Conservation (phyloP, 257 asterid species). For the Plantago ovata region DNA sequence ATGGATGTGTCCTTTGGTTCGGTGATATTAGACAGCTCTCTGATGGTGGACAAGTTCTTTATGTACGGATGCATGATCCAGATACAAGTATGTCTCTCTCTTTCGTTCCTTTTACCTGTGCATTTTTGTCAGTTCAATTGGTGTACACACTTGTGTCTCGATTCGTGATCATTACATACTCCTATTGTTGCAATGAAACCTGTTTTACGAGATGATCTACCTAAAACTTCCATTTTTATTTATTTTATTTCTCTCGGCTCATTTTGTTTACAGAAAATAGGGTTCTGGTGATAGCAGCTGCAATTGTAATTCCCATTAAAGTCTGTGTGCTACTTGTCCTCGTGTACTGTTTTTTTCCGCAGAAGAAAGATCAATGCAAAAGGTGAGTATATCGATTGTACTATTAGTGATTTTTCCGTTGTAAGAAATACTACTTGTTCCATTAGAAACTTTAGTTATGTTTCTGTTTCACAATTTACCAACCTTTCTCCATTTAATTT, state of each 20-base stretch:
- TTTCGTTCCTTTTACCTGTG: not conserved
- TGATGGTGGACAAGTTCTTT: slow-evolving; percentile 35
- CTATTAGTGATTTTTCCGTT: too few species aligned
- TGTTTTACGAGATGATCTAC: not conserved
- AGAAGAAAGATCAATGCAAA: slow-evolving; percentile 23
- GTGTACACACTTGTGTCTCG: not conserved
- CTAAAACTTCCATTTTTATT: not conserved
- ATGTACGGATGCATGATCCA: slow-evolving; percentile 27
- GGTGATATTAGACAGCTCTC: slow-evolving; percentile 26
- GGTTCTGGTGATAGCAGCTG: slow-evolving; percentile 10
- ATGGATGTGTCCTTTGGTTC: slow-evolving; percentile 38
- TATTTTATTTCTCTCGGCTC: not conserved
- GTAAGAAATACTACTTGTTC: too few species aligned
- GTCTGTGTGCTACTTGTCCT: slow-evolving; percentile 25
- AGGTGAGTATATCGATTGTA: slow-evolving; percentile 18
- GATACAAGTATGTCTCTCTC: slow-evolving; percentile 19
- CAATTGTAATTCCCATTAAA: slow-evolving; percentile 16
- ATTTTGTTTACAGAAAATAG: slow-evolving; percentile 23
- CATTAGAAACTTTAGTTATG: too few species aligned
- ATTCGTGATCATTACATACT: too few species aligned
- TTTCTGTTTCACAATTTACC: too few species aligned
- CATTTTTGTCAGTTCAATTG: not conserved
- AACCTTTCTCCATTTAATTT: too few species aligned
- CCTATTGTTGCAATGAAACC: not conserved
- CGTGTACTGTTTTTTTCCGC: slow-evolving; percentile 17